These are phyloP conservation scores for Lipomyces spencermartinsiae DNA, from an alignment of 805 yeast species.

Conservation along the genomic window DNA sequence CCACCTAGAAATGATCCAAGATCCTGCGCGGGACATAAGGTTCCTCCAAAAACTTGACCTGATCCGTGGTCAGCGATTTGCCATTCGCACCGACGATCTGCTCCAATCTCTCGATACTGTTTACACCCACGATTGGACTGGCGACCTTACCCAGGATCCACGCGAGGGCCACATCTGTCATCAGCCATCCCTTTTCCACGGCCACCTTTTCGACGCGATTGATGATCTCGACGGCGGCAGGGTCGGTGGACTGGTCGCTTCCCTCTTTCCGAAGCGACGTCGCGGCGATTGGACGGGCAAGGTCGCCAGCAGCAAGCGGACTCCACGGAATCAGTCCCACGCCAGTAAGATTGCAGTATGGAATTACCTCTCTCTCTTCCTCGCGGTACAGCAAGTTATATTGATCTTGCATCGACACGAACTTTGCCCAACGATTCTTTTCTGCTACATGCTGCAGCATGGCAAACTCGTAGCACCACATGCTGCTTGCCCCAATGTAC, in stretches of 20 bases:
- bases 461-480: conserved; percentile 62
- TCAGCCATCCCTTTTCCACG: conserved; percentile 52
- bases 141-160: conserved; percentile 61
- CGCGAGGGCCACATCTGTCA: conserved; percentile 61
- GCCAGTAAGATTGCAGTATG: conserved; percentile 57
- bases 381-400: conserved; percentile 64
- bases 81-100: conserved; percentile 55
- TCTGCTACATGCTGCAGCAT: conserved; percentile 61
- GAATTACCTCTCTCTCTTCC: conserved; percentile 67
- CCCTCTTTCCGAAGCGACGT: conserved; percentile 9
- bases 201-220: conserved; percentile 58
- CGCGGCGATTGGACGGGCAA: conserved; percentile 55
- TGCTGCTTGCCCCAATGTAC: conserved; percentile 67
- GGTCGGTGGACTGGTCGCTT: conserved; percentile 7
- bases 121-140: conserved; percentile 62
- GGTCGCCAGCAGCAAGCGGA: conserved; percentile 60
- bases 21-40: conserved; percentile 40
- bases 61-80: conserved; percentile 49
- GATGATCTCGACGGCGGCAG: conserved; percentile 45
- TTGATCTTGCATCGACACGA: conserved; percentile 63
- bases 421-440: conserved; percentile 60
- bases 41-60: conserved; percentile 44
- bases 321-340: conserved; percentile 68
- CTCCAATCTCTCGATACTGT: conserved; percentile 56
- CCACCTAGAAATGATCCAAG: conserved; percentile 6